A percentile compares a stretch with the other conserved stretches of the same genome.
Evolutionary conservation across 306 rosid species (phyloP).

Genomic region (Cucurbita moschata): DNA sequence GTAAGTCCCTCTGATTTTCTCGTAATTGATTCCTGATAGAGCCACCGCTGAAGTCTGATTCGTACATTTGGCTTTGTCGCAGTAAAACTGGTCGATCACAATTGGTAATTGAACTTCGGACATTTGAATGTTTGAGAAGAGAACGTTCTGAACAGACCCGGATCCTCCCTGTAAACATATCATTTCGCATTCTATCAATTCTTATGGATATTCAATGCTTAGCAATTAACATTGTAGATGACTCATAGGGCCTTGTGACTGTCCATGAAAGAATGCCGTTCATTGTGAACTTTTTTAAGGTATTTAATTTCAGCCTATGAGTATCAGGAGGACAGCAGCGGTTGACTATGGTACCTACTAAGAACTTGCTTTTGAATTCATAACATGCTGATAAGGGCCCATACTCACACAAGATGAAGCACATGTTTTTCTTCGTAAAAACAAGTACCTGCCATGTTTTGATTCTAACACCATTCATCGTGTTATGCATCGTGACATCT

Average conservation of each 20-base stretch:
- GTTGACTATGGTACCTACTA: no score
- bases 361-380: no score
- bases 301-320: neutral
- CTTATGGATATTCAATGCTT: neutral
- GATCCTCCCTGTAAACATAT: slow-evolving; percentile 64
- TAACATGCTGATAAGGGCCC: no score
- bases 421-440: neutral
- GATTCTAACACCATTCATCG: slow-evolving; percentile 94
- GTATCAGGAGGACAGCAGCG: neutral
- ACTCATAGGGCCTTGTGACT: neutral
- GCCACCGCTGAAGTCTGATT: slow-evolving; percentile 80
- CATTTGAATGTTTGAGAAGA: slow-evolving; percentile 82
- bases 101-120: slow-evolving; percentile 84
- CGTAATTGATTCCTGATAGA: slow-evolving; percentile 76
- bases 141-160: slow-evolving; percentile 80
- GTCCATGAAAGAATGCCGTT: neutral
- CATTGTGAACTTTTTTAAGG: neutral
- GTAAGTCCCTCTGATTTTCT: slow-evolving; percentile 71
- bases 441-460: slow-evolving; percentile 94
- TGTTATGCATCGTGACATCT: slow-evolving; percentile 68
- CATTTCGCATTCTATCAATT: neutral
- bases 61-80: slow-evolving; percentile 62
- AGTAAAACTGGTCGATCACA: slow-evolving; percentile 92
- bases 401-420: neutral
- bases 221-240: neutral